Percentiles rank a stretch among this genome's conserved stretches.
phyloP scores from a whole-genome alignment of 2,329 filamentous ascomycete species.

The Penicillium sp. region DNA sequence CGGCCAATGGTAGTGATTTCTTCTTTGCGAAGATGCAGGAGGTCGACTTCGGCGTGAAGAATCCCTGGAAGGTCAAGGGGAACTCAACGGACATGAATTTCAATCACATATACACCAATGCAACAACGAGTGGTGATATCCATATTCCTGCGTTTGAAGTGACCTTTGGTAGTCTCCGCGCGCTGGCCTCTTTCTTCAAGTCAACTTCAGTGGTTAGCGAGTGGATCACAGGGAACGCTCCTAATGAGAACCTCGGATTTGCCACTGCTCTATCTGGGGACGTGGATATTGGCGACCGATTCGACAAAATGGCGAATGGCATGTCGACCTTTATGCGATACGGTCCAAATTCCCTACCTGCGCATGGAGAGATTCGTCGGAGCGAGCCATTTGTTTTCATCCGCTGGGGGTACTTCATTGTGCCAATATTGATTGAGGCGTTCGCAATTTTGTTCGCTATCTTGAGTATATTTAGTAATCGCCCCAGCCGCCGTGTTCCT shows the following conservation, averaged over 20 bases:
- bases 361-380: slow-evolving; percentile 6
- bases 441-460: slow-evolving; percentile 15
- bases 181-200: slow-evolving; percentile 6
- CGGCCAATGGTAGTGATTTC: slow-evolving; percentile 13
- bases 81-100: background rate
- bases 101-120: slow-evolving; percentile 4
- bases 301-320: slow-evolving; percentile 12
- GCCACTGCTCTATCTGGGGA: slow-evolving; percentile 6
- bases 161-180: background rate
- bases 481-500: slow-evolving; percentile 10
- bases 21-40: slow-evolving; percentile 8
- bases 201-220: slow-evolving; percentile 10
- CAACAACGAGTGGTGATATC: background rate
- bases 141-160: slow-evolving; percentile 10
- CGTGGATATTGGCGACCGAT: slow-evolving; percentile 9
- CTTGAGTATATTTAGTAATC: slow-evolving; percentile 14
- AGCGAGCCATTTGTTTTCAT: slow-evolving; percentile 14
- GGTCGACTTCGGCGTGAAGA: slow-evolving; percentile 10
- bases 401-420: slow-evolving; percentile 15
- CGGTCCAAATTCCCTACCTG: slow-evolving; percentile 10
- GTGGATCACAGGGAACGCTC: slow-evolving; percentile 4
- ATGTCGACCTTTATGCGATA: slow-evolving; percentile 16
- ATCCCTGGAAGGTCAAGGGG: slow-evolving; percentile 5
- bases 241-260: slow-evolving; percentile 11
- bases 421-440: slow-evolving; percentile 11